A percentile compares a stretch with the other conserved stretches of the same genome.
phyloP scores from a whole-genome alignment of 768 basidiomycete species.

The Hypsizygus marmoreus region DNA sequence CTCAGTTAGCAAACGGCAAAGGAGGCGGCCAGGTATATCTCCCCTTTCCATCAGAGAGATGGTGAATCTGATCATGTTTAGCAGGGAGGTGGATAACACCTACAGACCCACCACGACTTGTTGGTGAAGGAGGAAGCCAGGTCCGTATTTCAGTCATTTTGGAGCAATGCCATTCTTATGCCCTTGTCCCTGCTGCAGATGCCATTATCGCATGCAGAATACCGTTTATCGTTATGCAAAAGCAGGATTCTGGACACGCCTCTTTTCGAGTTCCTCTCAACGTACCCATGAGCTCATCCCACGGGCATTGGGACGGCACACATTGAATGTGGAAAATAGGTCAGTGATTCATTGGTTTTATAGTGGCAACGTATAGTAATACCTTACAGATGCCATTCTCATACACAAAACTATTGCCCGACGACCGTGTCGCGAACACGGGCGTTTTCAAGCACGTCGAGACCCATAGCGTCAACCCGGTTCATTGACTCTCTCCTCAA shows the following conservation, averaged over 20 bases:
- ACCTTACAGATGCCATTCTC: slow-evolving; percentile 19
- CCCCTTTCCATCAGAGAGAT: too few species aligned
- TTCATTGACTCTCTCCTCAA: slow-evolving; percentile 35
- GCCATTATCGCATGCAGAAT: too few species aligned
- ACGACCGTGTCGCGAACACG: slow-evolving; percentile 12
- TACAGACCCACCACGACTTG: not conserved
- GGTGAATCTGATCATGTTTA: not conserved
- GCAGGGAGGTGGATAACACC: not conserved
- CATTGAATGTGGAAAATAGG: too few species aligned
- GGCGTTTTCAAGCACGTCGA: slow-evolving; percentile 18
- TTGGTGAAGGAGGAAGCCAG: not conserved
- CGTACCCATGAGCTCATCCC: too few species aligned
- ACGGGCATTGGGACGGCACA: too few species aligned
- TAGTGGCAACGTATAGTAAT: too few species aligned
- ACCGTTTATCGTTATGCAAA: not conserved
- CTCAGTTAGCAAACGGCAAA: too few species aligned
- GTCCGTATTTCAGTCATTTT: not conserved
- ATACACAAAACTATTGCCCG: slow-evolving; percentile 20
- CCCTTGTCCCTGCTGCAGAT: too few species aligned
- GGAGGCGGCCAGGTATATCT: too few species aligned
- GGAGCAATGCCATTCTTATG: too few species aligned
- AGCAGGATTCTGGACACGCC: not conserved
- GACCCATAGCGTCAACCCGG: slow-evolving; percentile 27
- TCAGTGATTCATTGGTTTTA: too few species aligned
- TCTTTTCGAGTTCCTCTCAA: too few species aligned